Base-by-base conservation (phyloP, 371 early-diverging fungal species). In the Umbelopsis sp. region DNA sequence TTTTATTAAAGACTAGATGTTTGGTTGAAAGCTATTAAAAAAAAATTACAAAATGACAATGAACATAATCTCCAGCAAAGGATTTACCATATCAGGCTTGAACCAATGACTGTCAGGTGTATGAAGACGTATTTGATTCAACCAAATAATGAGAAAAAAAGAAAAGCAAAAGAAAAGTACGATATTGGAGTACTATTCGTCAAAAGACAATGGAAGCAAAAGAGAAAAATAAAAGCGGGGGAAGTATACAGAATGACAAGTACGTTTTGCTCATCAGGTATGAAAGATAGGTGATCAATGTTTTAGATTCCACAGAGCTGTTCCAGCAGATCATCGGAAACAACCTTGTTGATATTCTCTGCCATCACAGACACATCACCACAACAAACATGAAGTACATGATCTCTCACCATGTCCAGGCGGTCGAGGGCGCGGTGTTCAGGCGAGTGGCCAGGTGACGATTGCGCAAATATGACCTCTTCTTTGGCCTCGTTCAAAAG, bases 401-500 rank as follows among this genome's bases (percentile, higher is more conserved):
- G 69, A n/a, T 53, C 65, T 32, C 70, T 50, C 1, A 80, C 38
- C 37, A 53, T 50, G 53, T 78, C 70, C 29, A 80, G 37, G 44
- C 75, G 57, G 3, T 50, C 32, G 22, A 71, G 69, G 12, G 80
- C 80, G 20, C 53, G 67, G 25, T 63, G 67, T 14, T 64, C 69
- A 20, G 46, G 18, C 29, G 20, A 9, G 12, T 52, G 18, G 20
- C 24, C 25, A 11, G 68, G 66, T 38, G 50, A 44, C 3, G 69
- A 68, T 9, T 71, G 66, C 20, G 50, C 69, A 48, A 75, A 9
- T 0, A 80, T 64, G 22, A 78, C 70, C 62, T 80, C 81, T 62
- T 80, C 77, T 65, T 74, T 80, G 65, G 81, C 81, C 57, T 78
- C 81, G 63, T 70, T 75, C 35, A 80, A 74, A 0, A 80, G 67